A percentile compares a stretch with the other conserved stretches of the same genome.
Evolutionary conservation across 768 basidiomycete genomes (phyloP).

Genomic region (Nidula microcarpa): DNA sequence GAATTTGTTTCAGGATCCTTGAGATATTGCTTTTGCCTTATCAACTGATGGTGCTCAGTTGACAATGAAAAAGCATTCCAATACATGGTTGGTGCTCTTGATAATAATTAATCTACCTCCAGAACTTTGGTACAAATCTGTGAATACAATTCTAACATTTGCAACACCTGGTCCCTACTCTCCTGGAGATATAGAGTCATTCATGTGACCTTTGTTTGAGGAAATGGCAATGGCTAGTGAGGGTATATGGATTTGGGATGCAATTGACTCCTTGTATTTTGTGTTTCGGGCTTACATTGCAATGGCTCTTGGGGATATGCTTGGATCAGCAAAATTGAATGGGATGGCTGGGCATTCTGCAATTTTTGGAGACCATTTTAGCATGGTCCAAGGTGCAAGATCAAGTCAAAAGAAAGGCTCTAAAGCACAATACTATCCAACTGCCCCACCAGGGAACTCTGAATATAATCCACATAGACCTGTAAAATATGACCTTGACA

Average conservation of each 20-base stretch:
- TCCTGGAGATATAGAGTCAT: conserved; percentile 22
- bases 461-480: conserved; percentile 17
- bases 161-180: conserved; percentile 21
- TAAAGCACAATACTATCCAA: conserved; percentile 23
- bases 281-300: conserved; percentile 12
- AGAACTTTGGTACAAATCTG: conserved; percentile 13
- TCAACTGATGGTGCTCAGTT: conserved; percentile 26
- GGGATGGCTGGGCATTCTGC: conserved; percentile 23
- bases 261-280: conserved; percentile 17
- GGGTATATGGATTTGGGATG: conserved; percentile 31
- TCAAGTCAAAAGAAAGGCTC: conserved; percentile 13
- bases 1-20: conserved; percentile 16
- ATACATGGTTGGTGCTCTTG: conserved; percentile 20
- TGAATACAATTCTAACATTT: conserved; percentile 16
- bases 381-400: conserved; percentile 16
- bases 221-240: conserved; percentile 20
- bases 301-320: conserved; percentile 24
- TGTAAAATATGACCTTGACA: conserved; percentile 13
- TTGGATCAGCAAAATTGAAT: conserved; percentile 26
- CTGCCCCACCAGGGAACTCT: conserved; percentile 12
- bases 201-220: conserved; percentile 17
- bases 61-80: conserved; percentile 28
- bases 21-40: conserved; percentile 17
- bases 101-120: conserved; percentile 21
- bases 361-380: conserved; percentile 24